Base-by-base conservation (phyloP, 106 monocot species). In the Acorus gramineus region DNA sequence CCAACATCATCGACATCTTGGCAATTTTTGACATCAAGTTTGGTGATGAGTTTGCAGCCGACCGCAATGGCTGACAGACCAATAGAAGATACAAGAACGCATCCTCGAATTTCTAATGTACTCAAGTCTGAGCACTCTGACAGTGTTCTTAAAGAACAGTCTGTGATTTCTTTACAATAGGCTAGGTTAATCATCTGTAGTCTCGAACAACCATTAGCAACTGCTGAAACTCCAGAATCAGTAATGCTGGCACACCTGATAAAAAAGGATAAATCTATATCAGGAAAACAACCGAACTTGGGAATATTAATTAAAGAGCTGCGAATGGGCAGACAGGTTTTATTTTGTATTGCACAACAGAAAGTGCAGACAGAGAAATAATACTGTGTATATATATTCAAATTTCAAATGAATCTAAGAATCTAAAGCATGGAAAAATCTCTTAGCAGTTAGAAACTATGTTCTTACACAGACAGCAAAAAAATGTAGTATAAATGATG, bases 1-100 rank as follows among this genome's bases (percentile, higher is more conserved):
- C 79, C 93, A 60, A 57, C 47, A 78, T 93, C 88, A 65, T 76
- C 53, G 11, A 93, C 74, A 10, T 66, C 14, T 65, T 71, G 72
- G 63, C 93, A 88, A 56, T 85, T 88, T 72, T 93, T 93, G 8
- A 93, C 66, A 67, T 88, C 88, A 4, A 93, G 61, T 42, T 83
- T 93, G 7, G 57, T 14, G 12, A 93, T 63, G 49, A 76, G 77
- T 55, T 66, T 75, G 59, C 92, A 92, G 48, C 85, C 78, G 8
- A 54, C 28, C 51, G 87, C 77, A 58, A 92, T 77, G 8, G 71
- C 62, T 47, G 77, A 77, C 44, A 92, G 64, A 6, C 87, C 87
- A 10, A 57, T 45, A 61, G 84, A 85, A 45, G 85, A 72, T n/a
- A 87, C 73, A 48, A 56, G 69, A 11, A 64, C 66, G 57, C 92